A percentile compares a stretch with the other conserved stretches of the same genome.
Evolutionary conservation across 768 basidiomycete species (phyloP).

Genomic region (Ephemerocybe angulata): DNA sequence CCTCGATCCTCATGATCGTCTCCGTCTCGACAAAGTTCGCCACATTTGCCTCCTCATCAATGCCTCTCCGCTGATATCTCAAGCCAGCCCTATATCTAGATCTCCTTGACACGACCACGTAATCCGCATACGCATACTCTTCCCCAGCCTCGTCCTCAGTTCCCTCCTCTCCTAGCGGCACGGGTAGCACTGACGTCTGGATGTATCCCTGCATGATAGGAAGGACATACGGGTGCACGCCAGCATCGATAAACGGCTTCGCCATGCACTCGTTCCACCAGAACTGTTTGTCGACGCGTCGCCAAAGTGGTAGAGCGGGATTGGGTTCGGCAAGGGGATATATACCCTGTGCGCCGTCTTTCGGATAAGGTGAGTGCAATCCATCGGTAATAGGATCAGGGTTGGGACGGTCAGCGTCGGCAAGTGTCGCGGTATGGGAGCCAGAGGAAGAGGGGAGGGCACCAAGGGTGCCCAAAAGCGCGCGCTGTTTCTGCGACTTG

Average conservation of each 20-base stretch:
- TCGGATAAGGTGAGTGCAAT: conserved; percentile 17
- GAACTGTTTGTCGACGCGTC: conserved; percentile 83
- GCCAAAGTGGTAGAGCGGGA: conserved; percentile 82
- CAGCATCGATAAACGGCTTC: conserved; percentile 82
- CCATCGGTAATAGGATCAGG: conserved; percentile 11
- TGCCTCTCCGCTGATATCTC: conserved; percentile 90
- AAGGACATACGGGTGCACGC: conserved; percentile 83
- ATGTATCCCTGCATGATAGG: conserved; percentile 94
- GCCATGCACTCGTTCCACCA: conserved; percentile 96
- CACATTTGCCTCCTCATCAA: conserved; percentile 89
- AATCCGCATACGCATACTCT: conserved; percentile 59
- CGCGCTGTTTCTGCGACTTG: conserved; percentile 55
- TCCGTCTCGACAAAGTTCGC: conserved; percentile 98
- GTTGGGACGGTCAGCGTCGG: not conserved
- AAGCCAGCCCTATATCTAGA: conserved; percentile 89
- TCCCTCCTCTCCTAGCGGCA: conserved; percentile 34
- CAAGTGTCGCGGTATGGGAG: not conserved
- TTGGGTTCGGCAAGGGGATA: conserved; percentile 68
- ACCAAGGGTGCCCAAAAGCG: conserved; percentile 58
- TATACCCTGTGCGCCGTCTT: conserved; percentile 34
- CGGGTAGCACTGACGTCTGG: conserved; percentile 65
- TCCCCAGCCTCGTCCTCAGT: conserved; percentile 30
- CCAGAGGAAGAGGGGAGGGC: conserved; percentile 35
- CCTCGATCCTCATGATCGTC: conserved; percentile 80
- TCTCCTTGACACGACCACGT: conserved; percentile 80